phyloP scores from a whole-genome alignment of 2,329 filamentous ascomycete species.

The Penicillium italicum region DNA sequence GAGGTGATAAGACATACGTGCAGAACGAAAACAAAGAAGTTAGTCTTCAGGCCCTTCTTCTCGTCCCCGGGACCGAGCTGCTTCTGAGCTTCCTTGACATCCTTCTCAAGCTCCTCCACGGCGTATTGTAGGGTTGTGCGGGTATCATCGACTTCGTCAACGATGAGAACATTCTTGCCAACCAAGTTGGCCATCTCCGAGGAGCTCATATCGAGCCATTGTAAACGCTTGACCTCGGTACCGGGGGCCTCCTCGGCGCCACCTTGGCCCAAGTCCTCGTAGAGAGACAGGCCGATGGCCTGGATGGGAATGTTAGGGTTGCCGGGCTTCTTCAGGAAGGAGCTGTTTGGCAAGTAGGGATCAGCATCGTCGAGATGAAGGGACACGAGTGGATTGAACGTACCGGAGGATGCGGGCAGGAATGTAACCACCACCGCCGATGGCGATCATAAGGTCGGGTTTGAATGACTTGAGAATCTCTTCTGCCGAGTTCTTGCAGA shows the following conservation, averaged over 20 bases:
- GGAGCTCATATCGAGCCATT: slow-evolving; percentile 91
- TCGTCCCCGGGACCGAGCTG: slow-evolving; percentile 64
- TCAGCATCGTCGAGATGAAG: background rate
- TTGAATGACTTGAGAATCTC: slow-evolving; percentile 63
- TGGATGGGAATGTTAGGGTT: slow-evolving; percentile 96
- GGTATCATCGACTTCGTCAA: slow-evolving; percentile 95
- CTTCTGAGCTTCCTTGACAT: slow-evolving; percentile 76
- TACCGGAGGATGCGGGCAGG: slow-evolving; percentile 90
- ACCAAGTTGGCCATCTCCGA: slow-evolving; percentile 79
- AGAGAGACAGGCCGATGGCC: slow-evolving; percentile 95
- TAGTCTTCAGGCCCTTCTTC: slow-evolving; percentile 73
- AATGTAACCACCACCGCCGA: slow-evolving; percentile 95
- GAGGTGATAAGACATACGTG: slow-evolving; percentile 59
- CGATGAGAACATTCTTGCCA: slow-evolving; percentile 86
- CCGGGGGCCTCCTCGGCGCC: slow-evolving; percentile 67
- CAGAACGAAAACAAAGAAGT: slow-evolving; percentile 92
- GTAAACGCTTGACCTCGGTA: slow-evolving; percentile 92
- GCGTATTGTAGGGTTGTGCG: slow-evolving; percentile 92
- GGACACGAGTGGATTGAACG: slow-evolving; percentile 5
- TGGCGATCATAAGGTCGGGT: slow-evolving; percentile 97
- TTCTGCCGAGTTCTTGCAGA: slow-evolving; percentile 82
- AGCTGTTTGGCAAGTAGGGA: slow-evolving; percentile 44
- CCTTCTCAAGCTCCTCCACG: slow-evolving; percentile 88
- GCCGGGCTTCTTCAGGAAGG: slow-evolving; percentile 87
- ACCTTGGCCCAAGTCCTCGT: slow-evolving; percentile 68